phyloP scores from a whole-genome alignment of 106 monocot species.

The Alisma plantagoaquatica region DNA sequence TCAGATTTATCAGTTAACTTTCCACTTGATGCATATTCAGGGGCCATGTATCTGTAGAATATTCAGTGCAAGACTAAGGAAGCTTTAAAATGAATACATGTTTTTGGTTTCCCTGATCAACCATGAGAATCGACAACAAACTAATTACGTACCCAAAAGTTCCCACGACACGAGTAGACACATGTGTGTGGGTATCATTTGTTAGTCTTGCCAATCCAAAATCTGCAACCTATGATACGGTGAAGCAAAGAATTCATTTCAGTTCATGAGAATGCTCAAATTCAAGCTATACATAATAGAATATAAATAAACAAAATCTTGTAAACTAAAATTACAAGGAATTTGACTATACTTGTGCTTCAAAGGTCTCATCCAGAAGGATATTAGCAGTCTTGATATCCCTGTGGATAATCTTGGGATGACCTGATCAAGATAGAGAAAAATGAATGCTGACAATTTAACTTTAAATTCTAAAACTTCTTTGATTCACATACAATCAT shows the following conservation, averaged over 20 bases:
- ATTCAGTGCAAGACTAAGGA: not conserved
- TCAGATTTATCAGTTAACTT: constrained; percentile 7
- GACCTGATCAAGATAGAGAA: constrained; percentile 30
- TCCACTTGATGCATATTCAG: not conserved
- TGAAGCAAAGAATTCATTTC: constrained; percentile 2
- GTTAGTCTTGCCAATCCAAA: not conserved
- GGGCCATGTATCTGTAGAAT: not conserved
- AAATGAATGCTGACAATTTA: not conserved
- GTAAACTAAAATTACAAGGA: not conserved
- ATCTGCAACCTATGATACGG: not conserved
- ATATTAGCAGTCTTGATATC: constrained; percentile 91
- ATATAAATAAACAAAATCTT: not conserved
- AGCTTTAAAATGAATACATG: not conserved
- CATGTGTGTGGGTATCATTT: not conserved
- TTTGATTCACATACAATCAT: not conserved
- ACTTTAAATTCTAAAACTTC: not conserved
- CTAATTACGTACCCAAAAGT: not conserved
- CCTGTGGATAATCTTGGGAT: constrained; percentile 78
- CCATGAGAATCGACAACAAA: not conserved
- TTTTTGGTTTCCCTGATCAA: not conserved
- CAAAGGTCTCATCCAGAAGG: constrained; percentile 67
- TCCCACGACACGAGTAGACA: not conserved
- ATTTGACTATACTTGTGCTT: constrained; percentile 44
- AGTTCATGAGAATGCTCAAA: not conserved
- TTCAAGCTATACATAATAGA: not conserved